Evolutionary conservation across 2,329 filamentous ascomycete genomes (phyloP), one percentile per base, ranked within the genome.

Genomic region (Phyllosticta capitalensis): DNA sequence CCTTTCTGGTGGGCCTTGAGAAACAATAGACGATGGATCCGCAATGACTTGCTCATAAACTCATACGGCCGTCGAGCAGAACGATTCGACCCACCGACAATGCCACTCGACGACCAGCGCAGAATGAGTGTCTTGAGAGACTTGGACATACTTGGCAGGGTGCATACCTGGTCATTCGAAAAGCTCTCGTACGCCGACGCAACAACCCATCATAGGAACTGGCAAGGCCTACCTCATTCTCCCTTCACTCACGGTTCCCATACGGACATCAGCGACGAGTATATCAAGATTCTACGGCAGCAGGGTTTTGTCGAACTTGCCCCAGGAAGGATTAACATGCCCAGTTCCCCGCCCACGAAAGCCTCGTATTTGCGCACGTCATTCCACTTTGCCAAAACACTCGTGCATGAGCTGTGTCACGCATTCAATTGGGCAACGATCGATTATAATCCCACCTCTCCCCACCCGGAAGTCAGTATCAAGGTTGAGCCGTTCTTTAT

Each of bases 401-500:
- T 61, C n/a, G 55, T 61, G 45, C 55, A 61, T 24, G 60, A 61
- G 52, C 22, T 61, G 9, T 61, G 55, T 24, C 55, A 61, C 21
- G 60, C 52, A 3, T 24, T 58, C 52, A 58, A 61, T 30, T 59
- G 53, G 24, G 60, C 60, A 20, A 21, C 54, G 12, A 24, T 30
- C 4, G 21, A 45, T 30, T 48, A 54, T 54, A 14, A 28, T 20
- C 21, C 20, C 17, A 12, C 5, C n/a, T n/a, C 26, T 19, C 38
- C 7, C 28, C 5, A 6, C 9, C 14, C 56, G 5, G 51, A 55
- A 28, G 10, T 58, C 14, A 22, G 50, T 7, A 52, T 55, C 52
- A 55, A 57, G 52, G 33, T 61, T 20, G 60, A 61, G n/a, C 60
- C 60, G 10, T 61, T 61, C 45, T 61, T 61, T 52, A 55, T 59